These are phyloP conservation scores for Arachis stenosperma DNA, from an alignment of 306 rosid genomes.

Conservation along the genomic window DNA sequence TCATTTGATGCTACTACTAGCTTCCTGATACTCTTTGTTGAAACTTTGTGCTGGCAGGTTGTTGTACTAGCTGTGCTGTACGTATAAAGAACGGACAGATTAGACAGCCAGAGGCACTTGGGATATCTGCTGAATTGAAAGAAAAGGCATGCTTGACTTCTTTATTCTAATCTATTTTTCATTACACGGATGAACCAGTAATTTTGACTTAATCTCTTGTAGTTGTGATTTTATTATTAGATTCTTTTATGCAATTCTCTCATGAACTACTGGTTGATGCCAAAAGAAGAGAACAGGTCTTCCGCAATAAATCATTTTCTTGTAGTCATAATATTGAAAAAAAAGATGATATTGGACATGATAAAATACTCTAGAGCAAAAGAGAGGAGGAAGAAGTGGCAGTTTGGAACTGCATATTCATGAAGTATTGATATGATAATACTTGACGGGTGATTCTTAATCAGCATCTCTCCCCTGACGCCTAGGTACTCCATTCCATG, in stretches of 20 bases:
- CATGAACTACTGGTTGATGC: conserved; percentile 16
- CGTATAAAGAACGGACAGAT: conserved; percentile 87
- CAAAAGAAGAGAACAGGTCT: conserved; percentile 12
- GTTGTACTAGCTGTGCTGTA: conserved; percentile 98
- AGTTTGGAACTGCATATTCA: neutral
- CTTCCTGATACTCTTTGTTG: conserved; percentile 14
- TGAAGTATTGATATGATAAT: neutral
- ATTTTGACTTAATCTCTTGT: conserved; percentile 23
- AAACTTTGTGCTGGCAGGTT: conserved; percentile 60
- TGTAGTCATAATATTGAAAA: neutral
- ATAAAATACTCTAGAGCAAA: neutral
- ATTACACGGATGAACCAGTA: conserved; percentile 15
- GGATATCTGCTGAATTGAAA: conserved; percentile 89
- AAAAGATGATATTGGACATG: conserved; percentile 20
- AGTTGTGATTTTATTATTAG: conserved; percentile 19
- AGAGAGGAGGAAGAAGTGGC: neutral
- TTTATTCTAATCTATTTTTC: conserved; percentile 1
- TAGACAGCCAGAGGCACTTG: conserved; percentile 96
- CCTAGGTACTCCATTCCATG: neutral
- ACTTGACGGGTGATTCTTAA: neutral
- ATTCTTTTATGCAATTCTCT: conserved; percentile 1
- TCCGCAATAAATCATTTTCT: conserved; percentile 3
- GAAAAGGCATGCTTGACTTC: conserved; percentile 56
- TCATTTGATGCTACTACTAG: conserved; percentile 30
- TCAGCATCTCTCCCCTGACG: neutral